Base-by-base conservation (phyloP, 1,139 yeast genomes). In the Diutina rugosa region DNA sequence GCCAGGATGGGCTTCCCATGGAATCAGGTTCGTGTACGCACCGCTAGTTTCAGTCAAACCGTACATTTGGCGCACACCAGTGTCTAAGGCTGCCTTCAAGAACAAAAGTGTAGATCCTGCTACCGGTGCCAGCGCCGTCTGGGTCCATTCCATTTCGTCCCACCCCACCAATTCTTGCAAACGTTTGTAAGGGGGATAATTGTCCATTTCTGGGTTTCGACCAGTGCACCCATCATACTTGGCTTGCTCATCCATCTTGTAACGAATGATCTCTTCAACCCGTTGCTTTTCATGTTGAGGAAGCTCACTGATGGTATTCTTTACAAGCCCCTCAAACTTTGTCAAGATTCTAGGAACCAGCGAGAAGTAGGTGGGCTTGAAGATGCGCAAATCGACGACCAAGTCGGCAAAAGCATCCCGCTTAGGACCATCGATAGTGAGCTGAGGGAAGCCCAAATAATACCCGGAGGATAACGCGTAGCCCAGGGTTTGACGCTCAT, bases 391-490 rank as follows among this genome's bases (percentile, higher is more conserved):
- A 60, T 75, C 79, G 26, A 73, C 77, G 56, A 75, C 59, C 49
- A 75, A 66, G 38, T 54, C 54, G 6, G 28, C 21, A 35, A 64
- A 63, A 1, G 63, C 59, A 51, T 64, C 65, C 45, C 48, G 56
- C 1, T 51, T 56, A n/a, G 29, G 29, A 4, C 56, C 35, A 28
- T 41, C 30, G n/a, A 54, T 44, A 4, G 76, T 70, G 51, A 69
- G 61, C 63, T 77, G 82, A 21, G 81, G 80, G 65, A 76, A 72
- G 3, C 78, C 78, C 52, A 77, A 61, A 12, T 72, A 66, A n/a
- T 64, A 63, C 10, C 81, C 77, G 48, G 61, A 48, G 46, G 69
- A 62, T 16, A 58, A 80, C 62, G 63, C 62, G 51, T 63, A 64
- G 0, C 66, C 63, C 46, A 70, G 57, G 45, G 66, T 65, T 35